phyloP scores from a whole-genome alignment of 306 rosid genomes.

The Pyrus communis region DNA sequence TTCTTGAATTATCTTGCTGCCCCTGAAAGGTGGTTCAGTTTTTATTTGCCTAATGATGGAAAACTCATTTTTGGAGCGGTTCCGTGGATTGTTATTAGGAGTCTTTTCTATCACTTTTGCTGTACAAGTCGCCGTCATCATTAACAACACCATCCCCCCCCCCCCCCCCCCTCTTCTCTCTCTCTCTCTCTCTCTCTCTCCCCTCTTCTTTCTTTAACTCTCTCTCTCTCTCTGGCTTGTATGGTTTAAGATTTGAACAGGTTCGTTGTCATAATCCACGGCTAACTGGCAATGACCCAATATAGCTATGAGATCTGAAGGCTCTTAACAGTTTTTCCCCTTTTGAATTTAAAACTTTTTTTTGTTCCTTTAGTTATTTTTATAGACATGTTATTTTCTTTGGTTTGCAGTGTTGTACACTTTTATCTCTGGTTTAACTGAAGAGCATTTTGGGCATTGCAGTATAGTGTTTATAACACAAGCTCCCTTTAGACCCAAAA shows the following conservation, averaged over 20 bases:
- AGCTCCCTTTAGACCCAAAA: too few species aligned
- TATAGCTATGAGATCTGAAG: slow-evolving; percentile 18
- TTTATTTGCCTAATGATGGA: slow-evolving; percentile 8
- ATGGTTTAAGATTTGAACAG: not conserved
- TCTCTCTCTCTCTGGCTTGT: not conserved
- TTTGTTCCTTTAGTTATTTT: not conserved
- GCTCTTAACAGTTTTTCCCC: not conserved
- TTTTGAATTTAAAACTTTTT: not conserved
- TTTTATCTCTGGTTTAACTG: too few species aligned
- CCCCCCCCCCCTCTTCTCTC: too few species aligned
- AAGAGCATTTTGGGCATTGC: too few species aligned
- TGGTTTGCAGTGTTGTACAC: too few species aligned
- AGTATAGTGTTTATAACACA: too few species aligned
- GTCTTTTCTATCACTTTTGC: not conserved
- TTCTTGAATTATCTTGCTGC: not conserved
- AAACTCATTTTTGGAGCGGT: slow-evolving; percentile 11
- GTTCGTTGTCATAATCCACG: not conserved
- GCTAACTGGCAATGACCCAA: not conserved
- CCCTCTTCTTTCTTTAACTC: not conserved
- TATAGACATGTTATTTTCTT: not conserved
- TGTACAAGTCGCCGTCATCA: not conserved
- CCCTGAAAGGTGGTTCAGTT: not conserved
- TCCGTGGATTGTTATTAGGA: not conserved
- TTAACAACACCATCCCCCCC: not conserved
- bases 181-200: not conserved